Base-by-base conservation (phyloP, 2,329 filamentous ascomycete genomes). In the Botryosphaeria dothidea region DNA sequence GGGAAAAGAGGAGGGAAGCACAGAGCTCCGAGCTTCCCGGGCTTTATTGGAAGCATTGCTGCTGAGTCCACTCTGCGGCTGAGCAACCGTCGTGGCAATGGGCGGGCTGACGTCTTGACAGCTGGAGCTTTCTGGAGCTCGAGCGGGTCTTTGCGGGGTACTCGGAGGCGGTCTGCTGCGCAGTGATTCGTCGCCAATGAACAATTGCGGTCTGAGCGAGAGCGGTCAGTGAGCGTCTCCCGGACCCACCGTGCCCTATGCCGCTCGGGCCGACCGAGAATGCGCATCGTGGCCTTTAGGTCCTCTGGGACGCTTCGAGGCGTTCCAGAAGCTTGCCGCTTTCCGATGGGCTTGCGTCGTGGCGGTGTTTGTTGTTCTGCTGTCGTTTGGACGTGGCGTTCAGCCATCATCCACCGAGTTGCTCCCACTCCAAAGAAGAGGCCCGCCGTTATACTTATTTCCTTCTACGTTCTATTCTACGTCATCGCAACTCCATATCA, bases 261-360 rank as follows among this genome's bases (percentile, higher is more conserved):
- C 56, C 56, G 56, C 56, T 60, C 56, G 56, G 56, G 8, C 56
- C 56, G 56, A 46, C 56, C 56, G 25, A 60, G 21, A 23, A 31
- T 19, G 56, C 56, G 25, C 56, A 46, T 60, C 41, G 56, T 60
- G 56, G 56, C 56, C 56, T 60, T 23, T 60, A 46, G 8, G 31
- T 21, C 7, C 13, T 51, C 34, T 38, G 19, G 51, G 9, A 15
- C 13, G 2, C 5, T 34, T 38, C 5, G 51, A 41, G n/a, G 17
- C 11, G 38, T 45, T 60, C 41, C 41, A 60, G 56, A 45, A 60
- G n/a, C n/a, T 25, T 60, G 56, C 56, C 46, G 36, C 38, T 56
- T 41, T 60, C 38, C 56, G 56, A 43, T 17, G 15, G 34, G 56
- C 38, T 45, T 23, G 21, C 25, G 11, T 21, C 43, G 56, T 60